A percentile compares a stretch with the other conserved stretches of the same genome.
Conservation (phyloP, 2,329 filamentous ascomycete species). For the Neurospora sp. region DNA sequence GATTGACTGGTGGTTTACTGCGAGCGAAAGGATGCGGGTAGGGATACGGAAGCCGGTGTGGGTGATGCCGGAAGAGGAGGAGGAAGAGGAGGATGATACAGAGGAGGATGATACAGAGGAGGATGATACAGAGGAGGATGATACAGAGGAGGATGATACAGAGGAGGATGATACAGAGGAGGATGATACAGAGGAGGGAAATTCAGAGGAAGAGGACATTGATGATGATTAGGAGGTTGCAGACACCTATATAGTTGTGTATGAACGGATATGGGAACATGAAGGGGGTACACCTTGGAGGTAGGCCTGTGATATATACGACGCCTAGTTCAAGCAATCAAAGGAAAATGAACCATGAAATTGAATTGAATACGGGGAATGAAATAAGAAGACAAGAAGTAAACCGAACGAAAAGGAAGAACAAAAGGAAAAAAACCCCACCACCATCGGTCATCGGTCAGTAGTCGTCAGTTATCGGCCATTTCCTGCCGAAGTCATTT, state of each 20-base stretch:
- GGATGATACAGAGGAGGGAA: too few species aligned
- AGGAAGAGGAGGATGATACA: too few species aligned
- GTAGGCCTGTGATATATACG: not conserved
- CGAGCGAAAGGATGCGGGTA: not conserved
- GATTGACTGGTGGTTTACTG: not conserved
- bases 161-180: too few species aligned
- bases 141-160: too few species aligned
- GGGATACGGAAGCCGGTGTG: not conserved
- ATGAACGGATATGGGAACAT: not conserved
- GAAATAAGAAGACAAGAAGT: not conserved
- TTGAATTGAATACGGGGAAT: not conserved
- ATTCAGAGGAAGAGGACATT: not conserved
- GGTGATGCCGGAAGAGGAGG: not conserved
- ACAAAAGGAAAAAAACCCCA: not conserved
- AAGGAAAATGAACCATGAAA: not conserved
- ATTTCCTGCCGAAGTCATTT: not conserved
- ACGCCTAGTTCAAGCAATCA: not conserved
- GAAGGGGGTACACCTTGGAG: not conserved
- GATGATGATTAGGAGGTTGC: not conserved
- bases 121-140: too few species aligned
- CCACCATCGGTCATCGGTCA: not conserved
- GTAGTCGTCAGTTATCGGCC: not conserved
- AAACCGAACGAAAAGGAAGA: not conserved
- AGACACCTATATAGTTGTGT: not conserved
- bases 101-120: too few species aligned